Conservation (phyloP, 345 rosid genomes). For the Mallotus nudiflorus region DNA sequence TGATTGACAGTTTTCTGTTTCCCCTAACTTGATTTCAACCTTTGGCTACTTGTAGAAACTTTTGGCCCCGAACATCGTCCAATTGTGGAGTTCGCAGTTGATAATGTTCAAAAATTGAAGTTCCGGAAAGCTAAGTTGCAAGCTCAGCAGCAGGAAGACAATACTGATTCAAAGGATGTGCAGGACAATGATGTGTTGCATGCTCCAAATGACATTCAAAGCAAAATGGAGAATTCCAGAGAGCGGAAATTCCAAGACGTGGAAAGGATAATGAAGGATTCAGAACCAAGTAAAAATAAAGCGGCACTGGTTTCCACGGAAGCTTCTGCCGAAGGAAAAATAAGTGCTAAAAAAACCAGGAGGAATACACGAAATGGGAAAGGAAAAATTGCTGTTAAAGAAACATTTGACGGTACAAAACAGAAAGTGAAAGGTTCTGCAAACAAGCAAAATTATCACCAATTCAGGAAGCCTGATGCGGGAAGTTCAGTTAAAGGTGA, state of each 20-base stretch:
- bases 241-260: constrained; percentile 50
- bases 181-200: constrained; percentile 5
- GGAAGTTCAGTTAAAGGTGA: constrained; percentile 25
- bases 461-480: constrained; percentile 21
- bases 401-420: constrained; percentile 17
- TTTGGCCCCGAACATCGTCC: constrained; percentile 83
- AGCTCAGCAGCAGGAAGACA: constrained; percentile 42
- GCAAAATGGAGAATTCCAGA: constrained; percentile 29
- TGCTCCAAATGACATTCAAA: constrained; percentile 16
- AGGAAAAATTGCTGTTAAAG: constrained; percentile 22
- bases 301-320: constrained; percentile 17
- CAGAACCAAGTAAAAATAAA: constrained; percentile 20
- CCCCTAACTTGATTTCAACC: constrained; percentile 10
- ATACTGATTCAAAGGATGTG: constrained; percentile 21
- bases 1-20: background rate
- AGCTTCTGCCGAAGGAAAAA: constrained; percentile 17
- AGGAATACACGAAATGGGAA: constrained; percentile 29
- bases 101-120: constrained; percentile 76
- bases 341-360: constrained; percentile 42
- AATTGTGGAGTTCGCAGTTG: constrained; percentile 79
- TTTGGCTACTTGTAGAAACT: constrained; percentile 51
- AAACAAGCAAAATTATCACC: constrained; percentile 22
- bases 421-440: constrained; percentile 26
- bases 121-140: constrained; percentile 50
- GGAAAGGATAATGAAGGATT: constrained; percentile 24